A percentile compares a stretch with the other conserved stretches of the same genome.
Evolutionary conservation across 2,329 filamentous ascomycete species (phyloP).

Genomic region (Ascocoryne sarcoides): DNA sequence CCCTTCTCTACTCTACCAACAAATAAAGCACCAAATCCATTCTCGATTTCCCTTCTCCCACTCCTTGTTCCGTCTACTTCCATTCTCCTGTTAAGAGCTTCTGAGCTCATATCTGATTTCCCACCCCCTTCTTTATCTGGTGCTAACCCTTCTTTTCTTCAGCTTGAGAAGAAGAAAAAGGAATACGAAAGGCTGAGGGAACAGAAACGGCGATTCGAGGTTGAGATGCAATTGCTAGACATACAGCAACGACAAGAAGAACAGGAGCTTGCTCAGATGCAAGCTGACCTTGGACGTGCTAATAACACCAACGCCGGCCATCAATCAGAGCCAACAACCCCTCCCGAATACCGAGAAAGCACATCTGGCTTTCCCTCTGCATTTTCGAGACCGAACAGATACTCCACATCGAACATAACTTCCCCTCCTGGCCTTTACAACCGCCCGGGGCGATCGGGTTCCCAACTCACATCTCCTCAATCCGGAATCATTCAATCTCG

Average conservation of each 20-base stretch:
- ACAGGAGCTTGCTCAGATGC: constrained; percentile 75
- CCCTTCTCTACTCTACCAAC: constrained; percentile 2
- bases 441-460: constrained; percentile 66
- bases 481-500: constrained; percentile 51
- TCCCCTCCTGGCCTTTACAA: constrained; percentile 70
- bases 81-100: neutral
- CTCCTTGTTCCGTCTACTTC: too few species aligned
- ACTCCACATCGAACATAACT: constrained; percentile 80
- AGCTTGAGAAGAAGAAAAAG: constrained; percentile 90
- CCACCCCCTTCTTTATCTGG: too few species aligned
- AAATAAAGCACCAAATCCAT: too few species aligned
- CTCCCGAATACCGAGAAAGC: constrained; percentile 79
- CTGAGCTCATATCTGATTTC: too few species aligned
- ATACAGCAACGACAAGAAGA: constrained; percentile 76
- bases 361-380: constrained; percentile 63
- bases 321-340: constrained; percentile 91
- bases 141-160: constrained; percentile 31
- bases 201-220: constrained; percentile 81
- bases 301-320: constrained; percentile 48
- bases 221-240: constrained; percentile 84
- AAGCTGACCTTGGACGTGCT: constrained; percentile 61
- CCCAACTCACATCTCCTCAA: constrained; percentile 71
- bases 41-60: too few species aligned
- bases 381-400: constrained; percentile 77
- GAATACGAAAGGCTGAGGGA: constrained; percentile 88